phyloP scores from a whole-genome alignment of 192 early-diverging fungal genomes.

The Allomyces arbusculus region DNA sequence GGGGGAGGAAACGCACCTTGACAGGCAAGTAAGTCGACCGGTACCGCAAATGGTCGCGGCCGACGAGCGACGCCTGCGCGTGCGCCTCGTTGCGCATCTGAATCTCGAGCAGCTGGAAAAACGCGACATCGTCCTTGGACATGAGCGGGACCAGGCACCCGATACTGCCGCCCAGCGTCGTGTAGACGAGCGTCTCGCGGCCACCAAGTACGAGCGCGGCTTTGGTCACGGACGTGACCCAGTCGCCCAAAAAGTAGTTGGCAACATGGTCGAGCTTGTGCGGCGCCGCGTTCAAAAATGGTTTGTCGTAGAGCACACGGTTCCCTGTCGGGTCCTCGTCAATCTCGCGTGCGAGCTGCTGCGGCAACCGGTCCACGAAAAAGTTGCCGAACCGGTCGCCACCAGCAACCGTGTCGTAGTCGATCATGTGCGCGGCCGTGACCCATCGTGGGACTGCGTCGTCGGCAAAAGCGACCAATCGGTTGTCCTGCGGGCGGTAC shows the following conservation, averaged over 20 bases:
- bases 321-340: conserved; percentile 77
- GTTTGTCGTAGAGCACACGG: conserved; percentile 58
- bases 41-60: conserved; percentile 74
- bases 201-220: conserved; percentile 63
- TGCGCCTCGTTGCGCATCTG: conserved; percentile 54
- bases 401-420: conserved; percentile 78
- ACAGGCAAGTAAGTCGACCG: conserved; percentile 67
- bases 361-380: conserved; percentile 49
- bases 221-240: conserved; percentile 57
- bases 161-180: conserved; percentile 65
- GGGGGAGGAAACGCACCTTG: conserved; percentile 10
- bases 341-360: conserved; percentile 40
- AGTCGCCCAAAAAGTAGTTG: conserved; percentile 75
- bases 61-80: conserved; percentile 36
- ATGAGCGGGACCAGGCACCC: conserved; percentile 71
- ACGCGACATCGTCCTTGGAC: conserved; percentile 75
- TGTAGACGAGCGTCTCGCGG: conserved; percentile 72
- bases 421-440: conserved; percentile 55
- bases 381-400: conserved; percentile 98
- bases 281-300: conserved; percentile 61
- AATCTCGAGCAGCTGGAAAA: conserved; percentile 81
- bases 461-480: conserved; percentile 77
- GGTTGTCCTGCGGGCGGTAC: conserved; percentile 51
- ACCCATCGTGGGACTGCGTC: conserved; percentile 78
- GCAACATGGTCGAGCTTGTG: conserved; percentile 55